Conservation (phyloP, 1,284 basidiomycete species). For the Cryptococcus sp. region DNA sequence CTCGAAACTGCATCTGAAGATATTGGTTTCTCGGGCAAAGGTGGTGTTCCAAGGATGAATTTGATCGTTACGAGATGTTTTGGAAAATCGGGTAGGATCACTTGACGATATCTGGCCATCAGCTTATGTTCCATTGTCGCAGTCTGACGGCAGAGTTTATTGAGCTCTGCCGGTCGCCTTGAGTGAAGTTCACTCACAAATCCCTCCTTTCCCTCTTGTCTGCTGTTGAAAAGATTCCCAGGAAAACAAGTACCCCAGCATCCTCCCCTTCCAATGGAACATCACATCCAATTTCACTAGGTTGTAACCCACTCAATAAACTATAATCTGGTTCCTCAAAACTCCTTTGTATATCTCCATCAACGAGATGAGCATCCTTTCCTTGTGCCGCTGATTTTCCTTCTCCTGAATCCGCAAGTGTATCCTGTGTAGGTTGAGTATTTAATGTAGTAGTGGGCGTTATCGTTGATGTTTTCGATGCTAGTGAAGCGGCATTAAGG, state of each 20-base stretch:
- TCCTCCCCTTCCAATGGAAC: slow-evolving; percentile 32
- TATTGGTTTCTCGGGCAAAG: slow-evolving; percentile 25
- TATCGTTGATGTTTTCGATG: slow-evolving; percentile 5
- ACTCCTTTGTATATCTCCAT: slow-evolving; percentile 35
- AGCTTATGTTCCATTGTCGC: no score
- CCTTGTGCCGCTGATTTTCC: slow-evolving; percentile 29
- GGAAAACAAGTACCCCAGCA: slow-evolving; percentile 38
- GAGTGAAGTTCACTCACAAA: slow-evolving; percentile 44
- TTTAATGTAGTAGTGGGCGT: slow-evolving; percentile 7
- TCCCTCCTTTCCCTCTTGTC: slow-evolving; percentile 34
- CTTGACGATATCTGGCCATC: slow-evolving; percentile 32
- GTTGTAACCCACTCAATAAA: slow-evolving; percentile 39
- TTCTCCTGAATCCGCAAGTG: slow-evolving; percentile 30
- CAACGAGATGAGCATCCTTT: slow-evolving; percentile 31
- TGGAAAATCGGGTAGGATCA: slow-evolving; percentile 44
- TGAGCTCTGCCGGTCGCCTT: neutral
- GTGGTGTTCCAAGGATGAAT: slow-evolving; percentile 46
- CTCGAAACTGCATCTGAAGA: slow-evolving; percentile 17
- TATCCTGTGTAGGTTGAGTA: slow-evolving; percentile 17
- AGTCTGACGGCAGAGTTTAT: neutral
- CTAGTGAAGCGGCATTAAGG: slow-evolving; percentile 22
- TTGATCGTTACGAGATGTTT: slow-evolving; percentile 41
- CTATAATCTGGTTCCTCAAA: slow-evolving; percentile 49
- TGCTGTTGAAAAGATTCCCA: slow-evolving; percentile 46
- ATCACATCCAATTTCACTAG: slow-evolving; percentile 46